Percentiles rank a stretch among this genome's conserved stretches.
Evolutionary conservation across 441 rosid species (phyloP).

Genomic region (Erysimum cheiri): DNA sequence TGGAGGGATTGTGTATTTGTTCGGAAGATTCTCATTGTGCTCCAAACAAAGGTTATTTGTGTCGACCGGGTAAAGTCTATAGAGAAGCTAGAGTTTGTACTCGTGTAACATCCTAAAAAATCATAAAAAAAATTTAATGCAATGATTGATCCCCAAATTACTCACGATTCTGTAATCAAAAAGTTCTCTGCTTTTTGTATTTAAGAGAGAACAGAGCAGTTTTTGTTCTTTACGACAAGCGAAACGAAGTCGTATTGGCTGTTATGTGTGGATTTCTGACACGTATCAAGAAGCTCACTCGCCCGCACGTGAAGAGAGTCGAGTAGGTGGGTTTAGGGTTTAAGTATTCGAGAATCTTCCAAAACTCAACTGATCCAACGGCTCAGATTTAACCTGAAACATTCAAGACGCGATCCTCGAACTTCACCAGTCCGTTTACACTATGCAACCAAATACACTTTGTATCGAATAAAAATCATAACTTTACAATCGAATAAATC

Average conservation of each 20-base stretch:
- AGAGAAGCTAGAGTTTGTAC: constrained; percentile 62
- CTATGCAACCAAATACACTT: constrained; percentile 14
- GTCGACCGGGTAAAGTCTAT: constrained; percentile 63
- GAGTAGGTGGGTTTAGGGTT: constrained; percentile 37
- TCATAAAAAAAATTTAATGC: too few species aligned
- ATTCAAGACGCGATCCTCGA: constrained; percentile 19
- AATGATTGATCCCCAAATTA: not conserved
- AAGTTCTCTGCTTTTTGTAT: not conserved
- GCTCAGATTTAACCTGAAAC: constrained; percentile 13
- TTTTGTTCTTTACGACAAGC: not conserved
- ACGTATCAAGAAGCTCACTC: not conserved
- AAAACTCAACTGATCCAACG: constrained; percentile 17
- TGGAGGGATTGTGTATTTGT: constrained; percentile 73
- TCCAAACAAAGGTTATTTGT: constrained; percentile 60
- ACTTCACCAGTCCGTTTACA: constrained; percentile 2
- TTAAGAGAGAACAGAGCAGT: not conserved
- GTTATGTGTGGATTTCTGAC: not conserved
- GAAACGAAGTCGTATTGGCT: not conserved
- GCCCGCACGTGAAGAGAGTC: constrained; percentile 11
- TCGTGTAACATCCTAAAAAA: not conserved
- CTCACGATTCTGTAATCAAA: not conserved
- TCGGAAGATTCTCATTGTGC: constrained; percentile 71
- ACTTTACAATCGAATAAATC: constrained; percentile 13
- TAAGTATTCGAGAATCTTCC: constrained; percentile 11
- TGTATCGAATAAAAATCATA: constrained; percentile 14